These are phyloP conservation scores for Delphinella strobiligena DNA, from an alignment of 2,329 filamentous ascomycete species.

Conservation along the genomic window DNA sequence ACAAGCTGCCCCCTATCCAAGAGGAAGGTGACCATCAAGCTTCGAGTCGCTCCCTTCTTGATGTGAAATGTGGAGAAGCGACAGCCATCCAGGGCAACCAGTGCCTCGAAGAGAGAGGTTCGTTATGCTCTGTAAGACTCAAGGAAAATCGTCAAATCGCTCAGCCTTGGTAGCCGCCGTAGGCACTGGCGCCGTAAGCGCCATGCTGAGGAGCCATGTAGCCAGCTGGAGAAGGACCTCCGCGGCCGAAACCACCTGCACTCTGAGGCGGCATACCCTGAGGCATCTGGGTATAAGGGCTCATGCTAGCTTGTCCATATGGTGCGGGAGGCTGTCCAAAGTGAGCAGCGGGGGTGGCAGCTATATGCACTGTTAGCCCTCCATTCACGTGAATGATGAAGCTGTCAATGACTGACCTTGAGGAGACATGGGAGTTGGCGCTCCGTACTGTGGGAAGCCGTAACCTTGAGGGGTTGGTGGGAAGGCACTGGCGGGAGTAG, in stretches of 20 bases:
- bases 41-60: background rate
- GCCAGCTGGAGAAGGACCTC: slow-evolving; percentile 40
- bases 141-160: background rate
- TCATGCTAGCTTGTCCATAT: slow-evolving; percentile 53
- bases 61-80: no score
- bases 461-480: slow-evolving; percentile 61
- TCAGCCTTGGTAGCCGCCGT: slow-evolving; percentile 48
- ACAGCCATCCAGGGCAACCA: no score
- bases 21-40: background rate
- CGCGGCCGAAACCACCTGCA: slow-evolving; percentile 75
- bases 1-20: background rate
- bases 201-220: slow-evolving; percentile 38
- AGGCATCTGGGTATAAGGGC: slow-evolving; percentile 36
- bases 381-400: slow-evolving; percentile 20
- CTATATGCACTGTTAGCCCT: slow-evolving; percentile 12
- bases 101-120: background rate
- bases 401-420: slow-evolving; percentile 30
- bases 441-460: slow-evolving; percentile 91
- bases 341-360: slow-evolving; percentile 15
- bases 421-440: slow-evolving; percentile 53
- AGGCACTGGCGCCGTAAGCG: slow-evolving; percentile 41
- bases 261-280: no score
- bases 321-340: slow-evolving; percentile 46
- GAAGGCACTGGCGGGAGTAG: slow-evolving; percentile 52
- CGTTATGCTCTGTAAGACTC: background rate